Base-by-base conservation (phyloP, 2,329 filamentous ascomycete genomes). In the Metarhizium sp. region DNA sequence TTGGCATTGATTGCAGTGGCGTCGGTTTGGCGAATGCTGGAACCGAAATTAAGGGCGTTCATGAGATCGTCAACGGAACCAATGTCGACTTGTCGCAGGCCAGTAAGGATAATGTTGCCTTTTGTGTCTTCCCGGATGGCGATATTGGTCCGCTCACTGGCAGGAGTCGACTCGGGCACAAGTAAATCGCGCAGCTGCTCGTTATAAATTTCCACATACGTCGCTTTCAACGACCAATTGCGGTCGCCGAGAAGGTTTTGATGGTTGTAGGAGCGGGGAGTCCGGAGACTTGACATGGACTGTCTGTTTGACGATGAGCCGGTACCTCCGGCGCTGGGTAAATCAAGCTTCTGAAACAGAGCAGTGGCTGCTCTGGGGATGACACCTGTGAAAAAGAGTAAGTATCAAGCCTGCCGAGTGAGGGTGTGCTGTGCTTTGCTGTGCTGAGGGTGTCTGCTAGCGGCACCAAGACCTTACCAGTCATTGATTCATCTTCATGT, bases 141-240 rank as follows among this genome's bases (percentile, higher is more conserved):
- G n/a, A 99, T 92, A 34, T 80, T 79, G 52, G 80, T 80, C 58
- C 94, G 85, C 66, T 97, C 92, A 59, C 78, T 73, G 6, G 73
- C 63, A 1, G 87, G 83, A 0, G 86, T 80, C 49, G 84, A 72
- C 49, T 96, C 92, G 1, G 90, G 84, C 4, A 96, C 74, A 40
- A 99, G 78, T 16, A 99, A 78, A 76, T 99, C 94, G 63, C 94
- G 86, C 34, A 97, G 78, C 66, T 95, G 88, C 72, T 99, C 94
- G 67, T 99, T 97, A 75, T 99, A 99, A 61, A 99, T 99, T 77
- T 97, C 82, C 59, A 96, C 89, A 67, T 96, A 96, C 1, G 92
- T 96, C 11, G 92, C 94, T 69, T 88, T 95, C 64, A 99, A 76
- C 53, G 90, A 87, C 94, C 94, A 99, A 59, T 80, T 88, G 70